Conservation (phyloP, 2,329 filamentous ascomycete species). For the Ambrosiella cleistominuta region DNA sequence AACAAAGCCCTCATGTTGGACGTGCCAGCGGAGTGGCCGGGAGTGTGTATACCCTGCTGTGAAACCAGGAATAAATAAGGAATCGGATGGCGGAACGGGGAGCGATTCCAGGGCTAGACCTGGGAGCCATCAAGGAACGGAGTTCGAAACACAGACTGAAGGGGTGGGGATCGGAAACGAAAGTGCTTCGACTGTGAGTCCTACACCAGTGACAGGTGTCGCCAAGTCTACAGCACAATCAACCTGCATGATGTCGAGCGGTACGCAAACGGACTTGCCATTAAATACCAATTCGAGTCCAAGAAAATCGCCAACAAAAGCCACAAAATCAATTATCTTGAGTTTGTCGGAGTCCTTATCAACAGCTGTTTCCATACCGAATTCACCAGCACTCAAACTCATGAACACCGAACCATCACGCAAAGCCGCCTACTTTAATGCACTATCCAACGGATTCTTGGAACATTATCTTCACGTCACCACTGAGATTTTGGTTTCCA, state of each 20-base stretch:
- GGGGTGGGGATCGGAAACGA: background rate
- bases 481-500: constrained; percentile 12
- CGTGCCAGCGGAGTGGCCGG: constrained; percentile 11
- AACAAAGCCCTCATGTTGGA: constrained; percentile 16
- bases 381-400: constrained; percentile 4
- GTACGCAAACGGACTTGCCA: constrained; percentile 7
- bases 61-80: background rate
- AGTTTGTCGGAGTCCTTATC: background rate
- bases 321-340: background rate
- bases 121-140: background rate
- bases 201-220: background rate
- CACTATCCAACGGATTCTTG: constrained; percentile 10
- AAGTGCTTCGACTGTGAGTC: too few species aligned
- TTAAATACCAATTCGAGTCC: background rate
- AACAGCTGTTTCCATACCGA: background rate
- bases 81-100: background rate
- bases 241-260: constrained; percentile 4
- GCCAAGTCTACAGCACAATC: background rate
- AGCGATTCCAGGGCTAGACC: background rate
- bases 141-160: background rate
- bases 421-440: constrained; percentile 5
- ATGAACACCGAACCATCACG: constrained; percentile 4
- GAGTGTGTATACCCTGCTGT: constrained; percentile 9
- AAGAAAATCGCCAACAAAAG: background rate
- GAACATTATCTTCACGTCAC: constrained; percentile 12